Conservation (phyloP, 768 basidiomycete genomes). For the Pleurotus ostreatus region DNA sequence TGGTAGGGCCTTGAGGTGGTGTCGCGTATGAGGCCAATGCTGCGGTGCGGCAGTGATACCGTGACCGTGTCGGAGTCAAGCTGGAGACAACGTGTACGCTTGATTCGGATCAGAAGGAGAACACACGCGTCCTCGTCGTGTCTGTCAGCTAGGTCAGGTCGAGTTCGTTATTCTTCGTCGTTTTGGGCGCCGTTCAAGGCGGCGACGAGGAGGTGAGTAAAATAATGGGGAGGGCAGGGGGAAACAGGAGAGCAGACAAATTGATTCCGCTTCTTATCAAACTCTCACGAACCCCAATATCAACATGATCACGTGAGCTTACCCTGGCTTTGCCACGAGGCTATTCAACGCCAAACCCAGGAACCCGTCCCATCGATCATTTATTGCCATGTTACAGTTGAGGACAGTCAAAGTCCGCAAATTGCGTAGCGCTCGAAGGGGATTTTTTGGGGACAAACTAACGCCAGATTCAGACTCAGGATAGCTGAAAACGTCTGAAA, state of each 20-base stretch:
- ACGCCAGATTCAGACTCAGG: too few relatives aligned
- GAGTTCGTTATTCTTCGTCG: constrained; percentile 8
- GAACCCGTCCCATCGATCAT: constrained; percentile 3
- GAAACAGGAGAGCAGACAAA: constrained; percentile 21
- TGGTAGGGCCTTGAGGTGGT: constrained; percentile 14
- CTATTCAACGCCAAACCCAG: constrained; percentile 6
- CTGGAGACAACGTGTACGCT: constrained; percentile 10
- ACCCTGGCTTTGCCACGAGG: constrained; percentile 5
- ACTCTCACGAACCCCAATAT: constrained; percentile 28
- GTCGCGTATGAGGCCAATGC: constrained; percentile 13
- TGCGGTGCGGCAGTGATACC: constrained; percentile 15
- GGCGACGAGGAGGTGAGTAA: constrained; percentile 1
- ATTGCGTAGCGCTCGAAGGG: too few relatives aligned
- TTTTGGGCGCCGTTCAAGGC: not conserved
- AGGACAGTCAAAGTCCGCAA: too few relatives aligned
- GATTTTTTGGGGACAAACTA: too few relatives aligned
- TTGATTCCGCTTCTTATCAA: constrained; percentile 28
- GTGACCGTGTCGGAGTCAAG: constrained; percentile 10
- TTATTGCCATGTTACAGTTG: constrained; percentile 6
- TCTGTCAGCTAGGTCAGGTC: not conserved
- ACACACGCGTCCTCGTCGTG: not conserved
- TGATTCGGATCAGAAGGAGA: not conserved
- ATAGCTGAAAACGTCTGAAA: too few relatives aligned
- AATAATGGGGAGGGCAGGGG: constrained; percentile 6
- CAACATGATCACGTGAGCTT: constrained; percentile 44